Evolutionary conservation across 2,329 filamentous ascomycete species (phyloP).

Genomic region (Colletotrichum sojae): DNA sequence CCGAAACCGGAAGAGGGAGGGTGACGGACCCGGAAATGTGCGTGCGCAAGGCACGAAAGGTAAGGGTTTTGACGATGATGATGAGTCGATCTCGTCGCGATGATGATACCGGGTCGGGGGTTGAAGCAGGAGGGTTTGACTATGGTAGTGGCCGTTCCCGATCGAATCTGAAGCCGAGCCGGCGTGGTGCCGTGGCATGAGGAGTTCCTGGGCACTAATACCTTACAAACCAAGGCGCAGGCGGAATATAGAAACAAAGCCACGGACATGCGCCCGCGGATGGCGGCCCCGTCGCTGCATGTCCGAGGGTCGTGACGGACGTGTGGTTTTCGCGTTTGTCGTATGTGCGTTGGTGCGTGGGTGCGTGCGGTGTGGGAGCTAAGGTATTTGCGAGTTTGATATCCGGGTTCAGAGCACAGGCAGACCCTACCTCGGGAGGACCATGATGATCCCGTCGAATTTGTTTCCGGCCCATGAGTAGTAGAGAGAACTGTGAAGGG

Average conservation of each 20-base stretch:
- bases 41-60: constrained; percentile 3
- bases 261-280: not conserved
- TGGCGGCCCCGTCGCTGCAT: not conserved
- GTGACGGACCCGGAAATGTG: not conserved
- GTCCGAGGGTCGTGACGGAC: constrained; percentile 30
- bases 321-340: constrained; percentile 38
- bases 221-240: not conserved
- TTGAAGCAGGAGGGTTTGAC: constrained; percentile 7
- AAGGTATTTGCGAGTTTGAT: no score
- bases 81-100: constrained; percentile 8
- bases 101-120: constrained; percentile 15
- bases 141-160: constrained; percentile 1
- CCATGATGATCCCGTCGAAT: not conserved
- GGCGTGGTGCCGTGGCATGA: constrained; percentile 8
- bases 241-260: constrained; percentile 11
- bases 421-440: not conserved
- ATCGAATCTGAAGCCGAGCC: constrained; percentile 30
- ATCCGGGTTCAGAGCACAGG: no score
- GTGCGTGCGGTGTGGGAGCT: not conserved
- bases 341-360: not conserved
- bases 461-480: no score
- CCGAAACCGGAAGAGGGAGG: constrained; percentile 2
- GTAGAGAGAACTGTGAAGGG: no score
- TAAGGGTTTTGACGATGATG: not conserved
- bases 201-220: not conserved